These are phyloP conservation scores for Talaromyces sp. DNA, from an alignment of 2,329 filamentous ascomycete species.

Conservation along the genomic window DNA sequence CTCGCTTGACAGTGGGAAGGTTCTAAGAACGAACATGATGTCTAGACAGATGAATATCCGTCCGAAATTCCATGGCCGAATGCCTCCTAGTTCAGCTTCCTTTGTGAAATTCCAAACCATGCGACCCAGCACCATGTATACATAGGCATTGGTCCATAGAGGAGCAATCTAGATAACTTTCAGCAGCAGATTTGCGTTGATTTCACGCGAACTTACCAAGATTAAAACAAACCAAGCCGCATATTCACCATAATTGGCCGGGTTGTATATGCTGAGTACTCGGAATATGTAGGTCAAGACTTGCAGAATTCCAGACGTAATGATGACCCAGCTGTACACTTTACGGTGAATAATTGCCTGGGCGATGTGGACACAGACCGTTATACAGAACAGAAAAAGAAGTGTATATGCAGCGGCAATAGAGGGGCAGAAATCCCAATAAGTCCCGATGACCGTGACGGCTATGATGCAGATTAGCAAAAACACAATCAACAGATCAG, in stretches of 20 bases:
- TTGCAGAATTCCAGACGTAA: conserved; percentile 37
- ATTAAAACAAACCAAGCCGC: neutral
- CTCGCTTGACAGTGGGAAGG: neutral
- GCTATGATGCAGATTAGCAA: too few relatives aligned
- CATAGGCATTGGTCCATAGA: conserved; percentile 42
- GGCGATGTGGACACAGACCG: conserved; percentile 27
- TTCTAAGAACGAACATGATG: conserved; percentile 21
- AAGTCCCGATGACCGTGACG: neutral
- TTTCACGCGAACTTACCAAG: neutral
- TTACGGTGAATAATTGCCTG: conserved; percentile 34
- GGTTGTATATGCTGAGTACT: conserved; percentile 39
- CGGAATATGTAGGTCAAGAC: conserved; percentile 40
- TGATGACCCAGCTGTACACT: conserved; percentile 40
- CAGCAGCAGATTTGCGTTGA: conserved; percentile 28
- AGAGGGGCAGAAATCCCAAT: neutral
- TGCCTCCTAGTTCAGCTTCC: conserved; percentile 32
- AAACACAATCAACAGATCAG: too few relatives aligned
- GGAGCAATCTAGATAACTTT: conserved; percentile 46
- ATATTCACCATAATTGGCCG: conserved; percentile 26
- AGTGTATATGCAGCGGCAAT: neutral
- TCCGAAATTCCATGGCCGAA: conserved; percentile 37
- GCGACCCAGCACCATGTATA: conserved; percentile 47
- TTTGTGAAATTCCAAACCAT: conserved; percentile 46
- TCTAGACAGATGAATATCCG: conserved; percentile 43
- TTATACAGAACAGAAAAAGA: conserved; percentile 29